These are phyloP conservation scores for Spongispora temasekensis DNA, from an alignment of 1,284 basidiomycete genomes.

Conservation along the genomic window DNA sequence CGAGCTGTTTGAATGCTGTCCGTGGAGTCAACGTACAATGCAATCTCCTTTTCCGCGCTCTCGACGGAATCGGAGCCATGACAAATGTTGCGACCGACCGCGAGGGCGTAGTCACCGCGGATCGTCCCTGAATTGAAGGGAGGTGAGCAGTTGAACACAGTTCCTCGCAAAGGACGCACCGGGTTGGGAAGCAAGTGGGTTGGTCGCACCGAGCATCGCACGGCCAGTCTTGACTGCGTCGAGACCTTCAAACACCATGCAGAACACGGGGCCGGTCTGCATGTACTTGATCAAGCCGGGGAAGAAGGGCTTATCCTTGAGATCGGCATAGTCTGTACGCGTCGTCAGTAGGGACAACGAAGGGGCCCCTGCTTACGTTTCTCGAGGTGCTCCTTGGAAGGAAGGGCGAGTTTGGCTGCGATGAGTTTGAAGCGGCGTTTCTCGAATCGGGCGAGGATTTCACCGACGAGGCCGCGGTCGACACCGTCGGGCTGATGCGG, in stretches of 20 bases:
- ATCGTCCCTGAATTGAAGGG: slow-evolving; percentile 64
- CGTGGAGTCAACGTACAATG: slow-evolving; percentile 58
- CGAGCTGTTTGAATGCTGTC: neutral
- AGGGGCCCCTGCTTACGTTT: slow-evolving; percentile 70
- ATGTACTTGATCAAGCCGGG: slow-evolving; percentile 92
- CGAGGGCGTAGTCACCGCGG: slow-evolving; percentile 91
- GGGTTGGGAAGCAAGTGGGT: slow-evolving; percentile 88
- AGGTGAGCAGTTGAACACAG: too few species aligned
- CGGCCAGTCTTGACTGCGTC: slow-evolving; percentile 97
- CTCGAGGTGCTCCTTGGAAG: slow-evolving; percentile 83
- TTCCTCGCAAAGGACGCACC: slow-evolving; percentile 53
- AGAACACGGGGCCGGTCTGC: slow-evolving; percentile 94
- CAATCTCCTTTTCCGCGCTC: slow-evolving; percentile 90
- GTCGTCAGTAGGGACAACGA: too few species aligned
- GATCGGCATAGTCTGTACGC: slow-evolving; percentile 85
- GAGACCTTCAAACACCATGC: slow-evolving; percentile 96
- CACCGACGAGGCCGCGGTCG: slow-evolving; percentile 92
- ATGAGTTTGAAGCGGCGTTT: slow-evolving; percentile 93
- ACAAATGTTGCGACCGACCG: slow-evolving; percentile 92
- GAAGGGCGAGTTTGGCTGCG: slow-evolving; percentile 84
- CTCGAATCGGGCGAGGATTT: slow-evolving; percentile 93
- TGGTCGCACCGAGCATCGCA: slow-evolving; percentile 94
- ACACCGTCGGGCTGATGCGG: slow-evolving; percentile 87
- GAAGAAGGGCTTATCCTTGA: slow-evolving; percentile 92
- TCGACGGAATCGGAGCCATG: slow-evolving; percentile 94